These are phyloP conservation scores for Asparagopsis taxiformis DNA, from an alignment of 31 red algal genomes.

Conservation along the genomic window DNA sequence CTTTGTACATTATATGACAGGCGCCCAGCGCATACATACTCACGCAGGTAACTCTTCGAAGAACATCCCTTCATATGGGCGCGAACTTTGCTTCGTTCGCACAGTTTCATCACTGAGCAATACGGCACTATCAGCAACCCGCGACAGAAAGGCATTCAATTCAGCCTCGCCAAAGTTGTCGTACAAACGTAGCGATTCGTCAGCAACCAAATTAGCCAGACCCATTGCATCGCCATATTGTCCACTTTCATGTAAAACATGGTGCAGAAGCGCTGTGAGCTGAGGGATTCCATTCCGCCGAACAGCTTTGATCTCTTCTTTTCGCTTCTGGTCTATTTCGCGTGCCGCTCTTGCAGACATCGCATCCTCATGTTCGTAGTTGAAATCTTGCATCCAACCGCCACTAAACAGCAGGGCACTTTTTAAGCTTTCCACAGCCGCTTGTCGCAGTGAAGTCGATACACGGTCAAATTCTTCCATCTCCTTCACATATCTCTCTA, in stretches of 20 bases:
- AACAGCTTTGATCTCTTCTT: conserved; percentile 30
- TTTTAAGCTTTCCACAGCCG: conserved; percentile 23
- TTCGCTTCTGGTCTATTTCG: conserved; percentile 6
- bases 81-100: background rate
- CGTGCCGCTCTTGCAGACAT: background rate
- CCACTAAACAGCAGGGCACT: conserved; percentile 22
- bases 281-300: conserved; percentile 45
- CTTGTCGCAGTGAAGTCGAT: conserved; percentile 14
- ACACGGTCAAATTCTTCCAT: conserved; percentile 15
- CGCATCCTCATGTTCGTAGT: background rate
- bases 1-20: background rate
- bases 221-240: conserved; percentile 47
- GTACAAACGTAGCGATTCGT: conserved; percentile 38
- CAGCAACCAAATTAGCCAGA: conserved; percentile 32
- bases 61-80: conserved; percentile 31
- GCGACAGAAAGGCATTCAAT: conserved; percentile 27
- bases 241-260: conserved; percentile 34
- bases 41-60: conserved; percentile 38
- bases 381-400: conserved; percentile 39
- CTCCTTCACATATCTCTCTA: conserved; percentile 28
- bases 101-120: conserved; percentile 15
- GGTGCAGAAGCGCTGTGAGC: conserved; percentile 41
- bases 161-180: conserved; percentile 33
- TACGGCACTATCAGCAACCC: conserved; percentile 32
- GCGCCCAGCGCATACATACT: background rate